Percentiles rank a stretch among this genome's conserved stretches.
These are phyloP conservation scores for Omphalea diandra DNA, from an alignment of 441 rosid genomes.

Conservation along the genomic window DNA sequence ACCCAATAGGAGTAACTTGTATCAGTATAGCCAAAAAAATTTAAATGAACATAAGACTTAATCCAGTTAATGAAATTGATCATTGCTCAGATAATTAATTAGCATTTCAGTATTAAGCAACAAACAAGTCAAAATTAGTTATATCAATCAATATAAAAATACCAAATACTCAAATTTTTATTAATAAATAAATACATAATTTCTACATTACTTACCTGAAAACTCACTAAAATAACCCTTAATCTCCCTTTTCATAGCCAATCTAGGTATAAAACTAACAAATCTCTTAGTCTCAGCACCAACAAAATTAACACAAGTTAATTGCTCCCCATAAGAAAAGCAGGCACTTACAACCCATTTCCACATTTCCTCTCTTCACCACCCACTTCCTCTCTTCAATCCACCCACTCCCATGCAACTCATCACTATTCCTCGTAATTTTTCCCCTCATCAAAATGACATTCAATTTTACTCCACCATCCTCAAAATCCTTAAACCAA, in stretches of 20 bases:
- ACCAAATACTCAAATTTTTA: neutral
- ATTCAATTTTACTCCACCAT: slow-evolving; percentile 26
- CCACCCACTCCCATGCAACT: slow-evolving; percentile 93
- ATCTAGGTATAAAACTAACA: slow-evolving; percentile 54
- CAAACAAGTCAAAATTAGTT: slow-evolving; percentile 1
- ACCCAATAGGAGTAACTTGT: neutral
- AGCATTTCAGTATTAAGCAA: neutral
- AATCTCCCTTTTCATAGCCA: slow-evolving; percentile 78
- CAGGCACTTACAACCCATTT: slow-evolving; percentile 50
- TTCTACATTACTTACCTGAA: slow-evolving; percentile 49
- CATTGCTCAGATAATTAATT: neutral
- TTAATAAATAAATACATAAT: neutral
- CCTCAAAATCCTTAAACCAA: slow-evolving; percentile 56
- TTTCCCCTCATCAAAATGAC: slow-evolving; percentile 34
- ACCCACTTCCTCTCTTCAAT: slow-evolving; percentile 70
- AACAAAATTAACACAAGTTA: slow-evolving; percentile 63
- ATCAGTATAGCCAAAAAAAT: neutral
- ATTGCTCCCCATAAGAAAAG: slow-evolving; percentile 49
- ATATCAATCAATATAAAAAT: neutral
- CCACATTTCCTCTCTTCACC: slow-evolving; percentile 49
- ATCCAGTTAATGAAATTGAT: neutral
- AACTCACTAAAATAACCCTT: slow-evolving; percentile 71
- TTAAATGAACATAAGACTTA: too few relatives aligned
- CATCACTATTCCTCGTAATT: slow-evolving; percentile 63
- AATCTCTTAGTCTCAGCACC: slow-evolving; percentile 63